phyloP scores from a whole-genome alignment of 2,329 filamentous ascomycete genomes.

The Talaromyces sp. region DNA sequence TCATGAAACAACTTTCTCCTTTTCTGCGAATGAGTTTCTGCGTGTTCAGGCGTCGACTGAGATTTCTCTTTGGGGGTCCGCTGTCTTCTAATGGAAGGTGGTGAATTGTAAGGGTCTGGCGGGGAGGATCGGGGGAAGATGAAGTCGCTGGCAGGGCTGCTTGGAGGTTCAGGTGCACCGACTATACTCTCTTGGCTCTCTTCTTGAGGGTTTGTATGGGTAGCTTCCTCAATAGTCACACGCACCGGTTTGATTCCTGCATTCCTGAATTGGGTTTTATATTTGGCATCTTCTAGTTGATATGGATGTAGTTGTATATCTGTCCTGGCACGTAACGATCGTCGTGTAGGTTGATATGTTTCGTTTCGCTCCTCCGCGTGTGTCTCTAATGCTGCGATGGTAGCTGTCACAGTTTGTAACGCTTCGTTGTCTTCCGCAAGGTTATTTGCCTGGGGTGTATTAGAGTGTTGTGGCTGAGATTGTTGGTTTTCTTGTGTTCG shows the following conservation, averaged over 20 bases:
- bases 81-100: conserved; percentile 6
- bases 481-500: background rate
- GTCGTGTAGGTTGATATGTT: conserved; percentile 24
- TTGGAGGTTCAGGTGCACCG: conserved; percentile 29
- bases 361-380: conserved; percentile 25
- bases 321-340: conserved; percentile 41
- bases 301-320: conserved; percentile 48
- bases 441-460: background rate
- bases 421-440: background rate
- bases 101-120: conserved; percentile 14
- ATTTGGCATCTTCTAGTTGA: conserved; percentile 42
- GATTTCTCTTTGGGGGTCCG: background rate
- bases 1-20: conserved; percentile 31
- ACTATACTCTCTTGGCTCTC: conserved; percentile 27
- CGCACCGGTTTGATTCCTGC: conserved; percentile 42
- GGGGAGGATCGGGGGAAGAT: conserved; percentile 28
- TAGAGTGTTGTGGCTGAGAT: background rate
- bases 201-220: conserved; percentile 18
- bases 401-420: conserved; percentile 15
- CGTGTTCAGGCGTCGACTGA: background rate
- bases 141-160: conserved; percentile 27
- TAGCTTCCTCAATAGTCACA: conserved; percentile 18
- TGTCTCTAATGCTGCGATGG: conserved; percentile 23
- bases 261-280: conserved; percentile 36
- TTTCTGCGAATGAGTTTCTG: conserved; percentile 25